These are phyloP conservation scores for Lasiosphaeria miniovina DNA, from an alignment of 495 filamentous ascomycete genomes.

Conservation along the genomic window DNA sequence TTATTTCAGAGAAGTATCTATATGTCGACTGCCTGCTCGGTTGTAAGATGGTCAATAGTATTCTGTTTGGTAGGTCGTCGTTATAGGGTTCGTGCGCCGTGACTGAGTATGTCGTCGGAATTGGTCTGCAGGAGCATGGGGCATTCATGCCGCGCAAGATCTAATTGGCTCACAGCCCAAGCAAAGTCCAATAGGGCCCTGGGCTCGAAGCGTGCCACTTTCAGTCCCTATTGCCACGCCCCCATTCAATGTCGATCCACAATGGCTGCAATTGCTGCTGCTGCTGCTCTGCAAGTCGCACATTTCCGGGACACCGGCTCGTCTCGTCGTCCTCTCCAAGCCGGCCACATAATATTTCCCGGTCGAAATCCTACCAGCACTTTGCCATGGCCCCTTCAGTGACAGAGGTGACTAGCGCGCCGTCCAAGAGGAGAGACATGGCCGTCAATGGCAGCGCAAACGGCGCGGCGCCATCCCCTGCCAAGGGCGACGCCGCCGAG, in stretches of 20 bases:
- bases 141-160: no score
- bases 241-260: neutral
- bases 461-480: conserved; percentile 11
- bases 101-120: no score
- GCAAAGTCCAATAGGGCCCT: no score
- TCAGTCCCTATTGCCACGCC: neutral
- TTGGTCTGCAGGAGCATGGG: no score
- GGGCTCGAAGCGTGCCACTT: no score
- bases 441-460: conserved; percentile 20
- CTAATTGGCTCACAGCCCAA: no score
- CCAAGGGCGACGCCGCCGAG: conserved; percentile 34
- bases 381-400: conserved; percentile 6
- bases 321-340: neutral
- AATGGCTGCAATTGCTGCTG: neutral
- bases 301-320: neutral
- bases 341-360: neutral
- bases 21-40: no score
- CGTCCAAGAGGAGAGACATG: conserved; percentile 3
- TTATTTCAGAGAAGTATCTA: no score
- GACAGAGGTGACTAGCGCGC: conserved; percentile 1
- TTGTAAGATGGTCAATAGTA: no score
- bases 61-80: no score
- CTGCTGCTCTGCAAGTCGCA: neutral
- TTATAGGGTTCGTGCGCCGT: no score
- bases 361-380: neutral